A percentile compares a stretch with the other conserved stretches of the same genome.
These are phyloP conservation scores for Clonostachys solani DNA, from an alignment of 2,329 filamentous ascomycete genomes.

Conservation along the genomic window DNA sequence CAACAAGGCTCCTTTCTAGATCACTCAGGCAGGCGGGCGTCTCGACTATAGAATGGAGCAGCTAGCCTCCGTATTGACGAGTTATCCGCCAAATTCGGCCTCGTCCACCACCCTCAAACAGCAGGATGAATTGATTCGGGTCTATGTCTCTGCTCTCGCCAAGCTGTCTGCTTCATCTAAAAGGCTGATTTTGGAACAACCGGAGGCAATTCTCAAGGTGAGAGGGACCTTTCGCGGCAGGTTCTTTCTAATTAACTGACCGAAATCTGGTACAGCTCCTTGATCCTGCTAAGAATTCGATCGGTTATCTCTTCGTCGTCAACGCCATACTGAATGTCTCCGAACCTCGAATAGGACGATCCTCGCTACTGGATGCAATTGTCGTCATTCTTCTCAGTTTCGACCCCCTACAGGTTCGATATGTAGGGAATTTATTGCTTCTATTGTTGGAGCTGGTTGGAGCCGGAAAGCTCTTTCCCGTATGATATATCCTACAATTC, in stretches of 20 bases:
- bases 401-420: slow-evolving; percentile 47
- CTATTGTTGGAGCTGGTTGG: slow-evolving; percentile 35
- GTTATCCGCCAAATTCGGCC: slow-evolving; percentile 29
- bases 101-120: slow-evolving; percentile 16
- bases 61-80: slow-evolving; percentile 23
- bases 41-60: slow-evolving; percentile 17
- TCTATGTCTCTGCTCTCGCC: slow-evolving; percentile 30
- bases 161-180: slow-evolving; percentile 24
- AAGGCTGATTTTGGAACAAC: slow-evolving; percentile 21
- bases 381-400: slow-evolving; percentile 42
- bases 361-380: slow-evolving; percentile 31
- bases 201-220: slow-evolving; percentile 36
- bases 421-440: slow-evolving; percentile 37
- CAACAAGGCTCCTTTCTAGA: no score
- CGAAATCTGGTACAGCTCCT: slow-evolving; percentile 28
- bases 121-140: slow-evolving; percentile 33
- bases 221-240: background rate
- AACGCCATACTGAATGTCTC: slow-evolving; percentile 23
- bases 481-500: slow-evolving; percentile 12
- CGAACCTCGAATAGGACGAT: slow-evolving; percentile 17
- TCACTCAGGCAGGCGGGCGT: background rate
- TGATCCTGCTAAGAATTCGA: slow-evolving; percentile 42
- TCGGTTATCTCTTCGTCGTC: slow-evolving; percentile 46
- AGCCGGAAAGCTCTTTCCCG: slow-evolving; percentile 33
- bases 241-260: background rate